A percentile compares a stretch with the other conserved stretches of the same genome.
phyloP scores from a whole-genome alignment of 2,329 filamentous ascomycete genomes.

The Diplodia seriata region DNA sequence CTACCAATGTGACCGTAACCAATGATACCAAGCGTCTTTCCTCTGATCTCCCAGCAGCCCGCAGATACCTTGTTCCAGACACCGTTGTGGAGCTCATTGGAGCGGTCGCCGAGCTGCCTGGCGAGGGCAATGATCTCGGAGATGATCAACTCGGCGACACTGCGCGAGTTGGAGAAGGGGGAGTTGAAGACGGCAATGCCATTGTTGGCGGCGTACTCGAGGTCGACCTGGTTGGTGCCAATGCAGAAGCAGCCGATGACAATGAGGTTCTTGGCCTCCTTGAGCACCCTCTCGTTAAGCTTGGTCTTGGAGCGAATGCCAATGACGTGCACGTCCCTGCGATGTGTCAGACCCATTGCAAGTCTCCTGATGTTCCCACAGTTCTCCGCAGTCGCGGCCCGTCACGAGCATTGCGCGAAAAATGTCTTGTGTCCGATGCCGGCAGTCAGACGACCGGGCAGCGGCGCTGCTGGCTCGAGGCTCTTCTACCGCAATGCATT shows the following conservation, averaged over 20 bases:
- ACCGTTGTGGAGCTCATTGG: slow-evolving; percentile 90
- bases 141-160: slow-evolving; percentile 95
- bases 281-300: slow-evolving; percentile 82
- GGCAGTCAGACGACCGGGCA: neutral
- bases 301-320: slow-evolving; percentile 98
- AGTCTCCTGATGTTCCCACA: slow-evolving; percentile 28
- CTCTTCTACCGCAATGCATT: neutral
- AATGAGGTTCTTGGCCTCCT: slow-evolving; percentile 90
- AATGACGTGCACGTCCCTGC: slow-evolving; percentile 91
- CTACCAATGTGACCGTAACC: slow-evolving; percentile 98
- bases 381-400: slow-evolving; percentile 3
- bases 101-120: slow-evolving; percentile 90
- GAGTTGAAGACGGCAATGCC: slow-evolving; percentile 98
- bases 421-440: slow-evolving; percentile 24
- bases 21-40: slow-evolving; percentile 95
- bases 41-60: slow-evolving; percentile 97
- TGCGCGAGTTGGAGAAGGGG: slow-evolving; percentile 96
- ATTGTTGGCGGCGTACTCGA: slow-evolving; percentile 79
- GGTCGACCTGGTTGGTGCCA: slow-evolving; percentile 93
- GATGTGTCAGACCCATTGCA: slow-evolving; percentile 23
- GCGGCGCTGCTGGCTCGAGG: neutral
- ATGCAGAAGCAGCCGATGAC: slow-evolving; percentile 99
- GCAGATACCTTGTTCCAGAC: slow-evolving; percentile 98
- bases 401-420: slow-evolving; percentile 1
- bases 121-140: slow-evolving; percentile 90